These are phyloP conservation scores for Hyaloscypha finlandica DNA, from an alignment of 495 filamentous ascomycete genomes.

Conservation along the genomic window DNA sequence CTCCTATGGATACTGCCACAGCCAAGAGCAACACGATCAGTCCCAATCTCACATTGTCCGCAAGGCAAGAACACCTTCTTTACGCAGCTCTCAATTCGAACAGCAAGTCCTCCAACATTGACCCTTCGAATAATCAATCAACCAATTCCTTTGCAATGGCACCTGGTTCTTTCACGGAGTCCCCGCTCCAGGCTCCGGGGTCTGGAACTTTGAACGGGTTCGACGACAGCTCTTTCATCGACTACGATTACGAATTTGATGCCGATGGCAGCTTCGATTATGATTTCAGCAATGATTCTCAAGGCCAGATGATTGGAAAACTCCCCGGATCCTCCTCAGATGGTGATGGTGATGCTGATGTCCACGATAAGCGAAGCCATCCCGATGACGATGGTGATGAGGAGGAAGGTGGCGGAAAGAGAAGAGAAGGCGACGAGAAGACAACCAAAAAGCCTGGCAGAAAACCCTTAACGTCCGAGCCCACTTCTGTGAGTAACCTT, in stretches of 20 bases:
- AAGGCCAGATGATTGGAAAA: constrained; percentile 73
- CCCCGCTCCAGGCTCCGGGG: constrained; percentile 48
- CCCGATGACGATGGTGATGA: constrained; percentile 69
- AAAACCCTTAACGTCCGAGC: constrained; percentile 93
- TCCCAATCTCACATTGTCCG: constrained; percentile 43
- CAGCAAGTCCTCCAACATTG: constrained; percentile 33
- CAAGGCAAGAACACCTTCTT: constrained; percentile 84
- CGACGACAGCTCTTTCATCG: constrained; percentile 80
- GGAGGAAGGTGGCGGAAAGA: constrained; percentile 66
- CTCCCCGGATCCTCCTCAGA: constrained; percentile 58
- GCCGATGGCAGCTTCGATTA: constrained; percentile 62
- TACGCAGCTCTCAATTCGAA: constrained; percentile 88
- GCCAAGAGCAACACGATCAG: constrained; percentile 12
- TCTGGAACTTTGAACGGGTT: constrained; percentile 48
- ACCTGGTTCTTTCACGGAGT: constrained; percentile 54
- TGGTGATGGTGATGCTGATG: constrained; percentile 64
- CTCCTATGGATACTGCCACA: constrained; percentile 18
- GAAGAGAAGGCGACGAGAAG: constrained; percentile 75
- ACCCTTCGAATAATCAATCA: constrained; percentile 14
- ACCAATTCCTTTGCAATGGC: constrained; percentile 40
- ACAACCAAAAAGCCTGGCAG: constrained; percentile 91
- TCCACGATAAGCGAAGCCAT: constrained; percentile 80
- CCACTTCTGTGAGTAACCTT: constrained; percentile 77
- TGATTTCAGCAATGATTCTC: constrained; percentile 57
- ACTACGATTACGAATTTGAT: constrained; percentile 73